phyloP scores from a whole-genome alignment of 257 asterid genomes.

The Ophiorrhiza pumila region DNA sequence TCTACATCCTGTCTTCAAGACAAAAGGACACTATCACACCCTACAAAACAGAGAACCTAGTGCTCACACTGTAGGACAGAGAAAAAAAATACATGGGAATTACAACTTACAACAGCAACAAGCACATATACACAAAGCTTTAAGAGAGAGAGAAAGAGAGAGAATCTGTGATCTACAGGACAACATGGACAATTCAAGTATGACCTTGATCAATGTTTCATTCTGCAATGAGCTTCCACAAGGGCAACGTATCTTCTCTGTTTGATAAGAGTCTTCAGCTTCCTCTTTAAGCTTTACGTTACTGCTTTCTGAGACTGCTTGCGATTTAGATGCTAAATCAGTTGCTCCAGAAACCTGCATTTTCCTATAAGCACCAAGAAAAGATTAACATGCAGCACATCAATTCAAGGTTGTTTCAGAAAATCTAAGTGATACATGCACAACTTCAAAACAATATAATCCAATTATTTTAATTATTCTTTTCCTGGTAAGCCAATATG shows the following conservation, averaged over 20 bases:
- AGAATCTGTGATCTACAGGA: not conserved
- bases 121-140: not conserved
- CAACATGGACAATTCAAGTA: not conserved
- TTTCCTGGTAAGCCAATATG: not conserved
- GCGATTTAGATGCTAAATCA: slow-evolving; percentile 74
- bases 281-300: slow-evolving; percentile 56
- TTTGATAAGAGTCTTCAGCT: slow-evolving; percentile 53
- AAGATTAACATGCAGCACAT: not conserved
- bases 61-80: not conserved
- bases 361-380: slow-evolving; percentile 49
- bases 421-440: not conserved
- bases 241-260: slow-evolving; percentile 75
- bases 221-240: slow-evolving; percentile 73
- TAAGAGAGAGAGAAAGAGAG: not conserved
- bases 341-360: slow-evolving; percentile 85
- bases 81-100: not conserved
- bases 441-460: not conserved
- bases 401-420: not conserved
- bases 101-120: not conserved
- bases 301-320: slow-evolving; percentile 61
- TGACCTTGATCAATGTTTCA: slow-evolving; percentile 82
- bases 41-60: not conserved
- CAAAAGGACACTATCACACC: not conserved
- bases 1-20: not conserved
- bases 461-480: not conserved